Evolutionary conservation across 805 yeast genomes (phyloP).

Genomic region (Kuraishia hungarica): DNA sequence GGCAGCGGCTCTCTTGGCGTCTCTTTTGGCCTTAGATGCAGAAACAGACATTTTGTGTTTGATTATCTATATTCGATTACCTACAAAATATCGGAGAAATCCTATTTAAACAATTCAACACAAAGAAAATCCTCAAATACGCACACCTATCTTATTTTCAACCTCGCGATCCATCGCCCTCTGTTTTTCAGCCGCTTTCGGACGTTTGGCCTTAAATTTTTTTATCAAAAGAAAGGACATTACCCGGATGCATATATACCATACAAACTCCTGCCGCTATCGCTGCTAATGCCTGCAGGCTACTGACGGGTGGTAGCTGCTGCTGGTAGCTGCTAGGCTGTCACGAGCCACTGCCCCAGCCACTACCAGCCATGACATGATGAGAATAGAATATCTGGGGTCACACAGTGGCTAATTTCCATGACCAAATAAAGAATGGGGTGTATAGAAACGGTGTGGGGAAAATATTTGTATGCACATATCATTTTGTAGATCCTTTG

Average conservation of each 20-base stretch:
- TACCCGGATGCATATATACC: background rate
- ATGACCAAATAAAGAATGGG: too few relatives aligned
- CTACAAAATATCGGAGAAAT: background rate
- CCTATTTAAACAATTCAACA: background rate
- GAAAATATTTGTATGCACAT: too few relatives aligned
- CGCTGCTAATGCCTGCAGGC: background rate
- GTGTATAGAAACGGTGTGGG: too few relatives aligned
- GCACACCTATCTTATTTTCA: background rate
- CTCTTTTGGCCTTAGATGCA: constrained; percentile 96
- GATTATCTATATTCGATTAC: background rate
- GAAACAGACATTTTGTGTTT: constrained; percentile 45
- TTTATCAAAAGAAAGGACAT: background rate
- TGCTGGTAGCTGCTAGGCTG: too few relatives aligned
- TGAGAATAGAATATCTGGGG: too few relatives aligned
- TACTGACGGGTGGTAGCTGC: too few relatives aligned
- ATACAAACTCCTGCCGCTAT: background rate
- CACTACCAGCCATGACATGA: too few relatives aligned
- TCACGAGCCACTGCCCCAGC: too few relatives aligned
- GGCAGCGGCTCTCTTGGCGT: constrained; percentile 88
- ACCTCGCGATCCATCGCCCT: background rate
- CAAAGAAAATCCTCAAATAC: background rate
- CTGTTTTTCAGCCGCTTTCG: background rate
- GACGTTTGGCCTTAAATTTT: background rate
- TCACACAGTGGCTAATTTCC: too few relatives aligned
- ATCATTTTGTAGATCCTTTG: too few relatives aligned